Evolutionary conservation across 2,329 filamentous ascomycete species (phyloP), one percentile per base, ranked within the genome.

Genomic region (Stemphylium lycopersici): DNA sequence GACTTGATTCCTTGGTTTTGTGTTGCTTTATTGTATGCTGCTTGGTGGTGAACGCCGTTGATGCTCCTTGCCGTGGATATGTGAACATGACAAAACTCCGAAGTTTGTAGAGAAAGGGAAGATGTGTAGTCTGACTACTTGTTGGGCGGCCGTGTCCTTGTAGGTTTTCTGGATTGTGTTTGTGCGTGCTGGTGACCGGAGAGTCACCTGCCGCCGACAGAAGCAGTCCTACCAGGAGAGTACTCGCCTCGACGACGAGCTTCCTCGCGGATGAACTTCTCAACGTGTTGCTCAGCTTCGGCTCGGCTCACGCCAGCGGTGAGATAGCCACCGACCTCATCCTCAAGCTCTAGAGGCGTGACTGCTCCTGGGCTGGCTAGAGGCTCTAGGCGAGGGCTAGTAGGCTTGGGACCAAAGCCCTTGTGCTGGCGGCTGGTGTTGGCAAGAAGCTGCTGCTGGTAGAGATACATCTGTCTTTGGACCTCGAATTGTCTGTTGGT

Each of bases 321-420:
- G 24, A 83, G 70, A 58, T 82, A 82, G 48, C 74, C 69, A n/a
- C 77, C 72, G 13, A 64, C 62, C 2, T 70, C 72, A 15, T 57
- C 56, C 63, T 81, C 81, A 29, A 83, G 75, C 59, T 79, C 78
- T 41, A 83, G 66, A n/a, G 81, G 81, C 20, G 81, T 83, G 34
- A 83, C 80, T 6, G 79, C 79, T 34, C 80, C 80, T 2, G 81
- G 81, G 49, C 80, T 82, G 13, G 78, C 80, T 18, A 81, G 66
- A 20, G 81, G 81, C 20, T 73, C 74, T 36, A 83, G 73, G 34
- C 78, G 76, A 29, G 81, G 81, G 65, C 79, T 81, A 20, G 68
- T 73, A 1, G 81, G 80, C 59, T 76, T 79, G 5, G 63, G 58
- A 3, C 55, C 48, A 15, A 59, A 36, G 24, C 65, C 62, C 34